Evolutionary conservation across 148 eudicot species (phyloP).

Genomic region (Persicaria tinctoria): DNA sequence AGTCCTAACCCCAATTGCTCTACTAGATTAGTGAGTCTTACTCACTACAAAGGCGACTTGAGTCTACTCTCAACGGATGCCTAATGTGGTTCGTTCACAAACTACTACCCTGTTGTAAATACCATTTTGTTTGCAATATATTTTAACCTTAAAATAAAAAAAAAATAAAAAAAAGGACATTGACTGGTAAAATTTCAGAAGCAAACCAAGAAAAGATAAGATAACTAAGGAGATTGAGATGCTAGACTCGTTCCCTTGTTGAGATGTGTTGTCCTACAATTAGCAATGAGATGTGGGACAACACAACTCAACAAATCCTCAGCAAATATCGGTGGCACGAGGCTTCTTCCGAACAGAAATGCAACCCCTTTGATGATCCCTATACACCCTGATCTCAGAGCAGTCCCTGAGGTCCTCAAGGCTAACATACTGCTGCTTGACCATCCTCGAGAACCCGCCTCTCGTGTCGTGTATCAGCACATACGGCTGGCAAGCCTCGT

Average conservation of each 20-base stretch:
- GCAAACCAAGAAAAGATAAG: not conserved
- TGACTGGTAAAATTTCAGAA: not conserved
- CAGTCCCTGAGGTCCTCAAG: constrained; percentile 81
- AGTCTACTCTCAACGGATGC: too few species aligned
- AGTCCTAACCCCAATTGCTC: too few species aligned
- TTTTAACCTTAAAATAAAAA: not conserved
- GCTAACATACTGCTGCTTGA: constrained; percentile 76
- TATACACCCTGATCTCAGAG: constrained; percentile 65
- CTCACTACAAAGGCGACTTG: too few species aligned
- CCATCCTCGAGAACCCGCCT: constrained; percentile 64
- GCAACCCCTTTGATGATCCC: constrained; percentile 75
- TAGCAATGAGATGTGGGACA: too few species aligned
- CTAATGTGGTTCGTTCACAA: too few species aligned
- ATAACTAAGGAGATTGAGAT: too few species aligned
- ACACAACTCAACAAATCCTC: constrained; percentile 13
- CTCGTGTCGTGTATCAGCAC: constrained; percentile 71
- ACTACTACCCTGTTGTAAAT: too few species aligned
- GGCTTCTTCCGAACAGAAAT: constrained; percentile 56
- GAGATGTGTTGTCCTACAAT: too few species aligned
- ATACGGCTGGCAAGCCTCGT: constrained; percentile 71
- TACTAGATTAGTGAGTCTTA: too few species aligned
- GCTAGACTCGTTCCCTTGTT: too few species aligned
- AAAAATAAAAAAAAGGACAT: not conserved
- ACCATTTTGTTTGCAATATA: too few species aligned
- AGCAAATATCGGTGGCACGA: constrained; percentile 38